Evolutionary conservation across 495 filamentous ascomycete species (phyloP).

Genomic region (Neurospora africana): DNA sequence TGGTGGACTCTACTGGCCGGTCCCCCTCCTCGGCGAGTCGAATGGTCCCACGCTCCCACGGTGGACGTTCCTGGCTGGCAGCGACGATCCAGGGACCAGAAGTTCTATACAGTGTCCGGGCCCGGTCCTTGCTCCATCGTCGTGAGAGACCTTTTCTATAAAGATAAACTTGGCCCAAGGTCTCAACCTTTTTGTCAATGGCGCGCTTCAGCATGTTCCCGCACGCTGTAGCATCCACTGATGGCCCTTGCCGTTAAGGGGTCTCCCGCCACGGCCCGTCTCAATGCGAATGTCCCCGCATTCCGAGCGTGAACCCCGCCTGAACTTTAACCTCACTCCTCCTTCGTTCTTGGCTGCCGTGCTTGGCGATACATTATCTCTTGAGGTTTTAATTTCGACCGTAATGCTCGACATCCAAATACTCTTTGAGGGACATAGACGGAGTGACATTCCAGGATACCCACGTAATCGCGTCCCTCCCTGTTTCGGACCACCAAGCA

Average conservation of each 20-base stretch:
- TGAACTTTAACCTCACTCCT: background rate
- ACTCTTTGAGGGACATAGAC: background rate
- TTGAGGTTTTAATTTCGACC: background rate
- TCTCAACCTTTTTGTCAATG: background rate
- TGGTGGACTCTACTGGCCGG: background rate
- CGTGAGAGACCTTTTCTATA: background rate
- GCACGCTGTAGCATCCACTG: background rate
- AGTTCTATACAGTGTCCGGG: background rate
- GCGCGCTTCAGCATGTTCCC: background rate
- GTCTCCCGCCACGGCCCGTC: background rate
- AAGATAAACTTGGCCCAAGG: background rate
- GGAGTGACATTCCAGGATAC: background rate
- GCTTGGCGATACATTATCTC: background rate
- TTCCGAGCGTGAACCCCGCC: background rate
- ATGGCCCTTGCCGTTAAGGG: background rate
- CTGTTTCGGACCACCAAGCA: background rate
- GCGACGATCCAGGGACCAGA: background rate
- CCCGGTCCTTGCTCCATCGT: background rate
- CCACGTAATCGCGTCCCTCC: background rate
- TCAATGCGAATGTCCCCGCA: background rate
- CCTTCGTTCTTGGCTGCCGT: background rate
- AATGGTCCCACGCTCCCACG: too few species aligned
- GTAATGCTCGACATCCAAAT: background rate
- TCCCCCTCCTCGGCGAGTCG: background rate
- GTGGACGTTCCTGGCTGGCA: background rate